Conservation (phyloP, 2,329 filamentous ascomycete genomes). For the Fusarium cicatricum region DNA sequence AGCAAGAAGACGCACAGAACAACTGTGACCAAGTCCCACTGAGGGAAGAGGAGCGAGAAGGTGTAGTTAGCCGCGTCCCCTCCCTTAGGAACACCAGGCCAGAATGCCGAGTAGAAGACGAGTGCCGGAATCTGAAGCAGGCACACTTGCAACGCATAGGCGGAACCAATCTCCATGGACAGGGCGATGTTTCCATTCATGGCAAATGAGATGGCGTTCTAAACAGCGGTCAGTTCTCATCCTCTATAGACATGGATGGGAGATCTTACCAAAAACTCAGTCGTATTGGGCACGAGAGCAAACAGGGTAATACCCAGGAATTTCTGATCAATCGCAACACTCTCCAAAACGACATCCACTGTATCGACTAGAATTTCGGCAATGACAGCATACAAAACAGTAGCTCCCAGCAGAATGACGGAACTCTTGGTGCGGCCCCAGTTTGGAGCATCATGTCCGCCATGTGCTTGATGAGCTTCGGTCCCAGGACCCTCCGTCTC, state of each 20-base stretch:
- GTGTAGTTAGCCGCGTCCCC: constrained; percentile 64
- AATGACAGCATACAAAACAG: constrained; percentile 92
- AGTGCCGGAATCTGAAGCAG: constrained; percentile 92
- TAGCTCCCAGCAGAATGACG: constrained; percentile 87
- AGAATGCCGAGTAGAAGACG: constrained; percentile 87
- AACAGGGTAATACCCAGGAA: constrained; percentile 97
- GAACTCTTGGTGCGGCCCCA: constrained; percentile 94
- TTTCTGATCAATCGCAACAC: constrained; percentile 93
- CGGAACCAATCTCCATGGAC: constrained; percentile 98
- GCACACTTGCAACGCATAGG: constrained; percentile 95
- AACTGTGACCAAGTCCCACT: constrained; percentile 99
- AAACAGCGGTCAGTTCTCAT: constrained; percentile 6
- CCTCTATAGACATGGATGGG: not conserved
- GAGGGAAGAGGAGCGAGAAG: constrained; percentile 91
- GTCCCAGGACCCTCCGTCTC: constrained; percentile 45
- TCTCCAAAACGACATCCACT: constrained; percentile 93
- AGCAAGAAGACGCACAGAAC: constrained; percentile 96
- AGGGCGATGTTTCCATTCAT: constrained; percentile 99
- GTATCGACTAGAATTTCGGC: constrained; percentile 97
- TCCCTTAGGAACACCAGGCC: constrained; percentile 55
- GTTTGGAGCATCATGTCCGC: constrained; percentile 97
- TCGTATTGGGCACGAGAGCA: constrained; percentile 96
- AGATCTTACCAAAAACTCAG: constrained; percentile 84
- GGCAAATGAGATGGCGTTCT: constrained; percentile 98
- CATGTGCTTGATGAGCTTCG: constrained; percentile 55